A percentile compares a stretch with the other conserved stretches of the same genome.
These are phyloP conservation scores for Escallonia herrerae DNA, from an alignment of 129 eudicot species.

Conservation along the genomic window DNA sequence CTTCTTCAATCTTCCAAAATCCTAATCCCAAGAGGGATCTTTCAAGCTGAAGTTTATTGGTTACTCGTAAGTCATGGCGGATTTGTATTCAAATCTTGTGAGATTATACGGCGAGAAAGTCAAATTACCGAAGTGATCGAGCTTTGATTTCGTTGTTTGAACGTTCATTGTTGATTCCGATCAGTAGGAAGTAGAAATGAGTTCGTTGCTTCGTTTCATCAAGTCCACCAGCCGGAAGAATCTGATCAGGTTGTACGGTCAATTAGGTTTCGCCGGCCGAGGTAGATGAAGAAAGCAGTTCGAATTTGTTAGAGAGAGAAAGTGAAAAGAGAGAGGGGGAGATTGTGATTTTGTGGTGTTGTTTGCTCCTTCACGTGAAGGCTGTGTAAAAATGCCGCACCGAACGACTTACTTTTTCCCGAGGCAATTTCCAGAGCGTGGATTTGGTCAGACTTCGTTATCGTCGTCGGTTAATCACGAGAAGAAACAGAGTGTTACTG, in stretches of 20 bases:
- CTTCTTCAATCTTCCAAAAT: not conserved
- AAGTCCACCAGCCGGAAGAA: not conserved
- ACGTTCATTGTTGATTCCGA: not conserved
- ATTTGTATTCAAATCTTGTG: too few species aligned
- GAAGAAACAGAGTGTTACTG: slow-evolving; percentile 13
- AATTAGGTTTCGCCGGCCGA: not conserved
- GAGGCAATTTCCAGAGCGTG: slow-evolving; percentile 59
- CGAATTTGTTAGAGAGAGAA: slow-evolving; percentile 2
- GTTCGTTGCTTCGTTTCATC: not conserved
- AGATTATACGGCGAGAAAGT: too few species aligned
- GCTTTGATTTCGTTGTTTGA: not conserved
- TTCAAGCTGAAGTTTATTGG: too few species aligned
- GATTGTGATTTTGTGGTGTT: not conserved
- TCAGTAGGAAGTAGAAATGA: not conserved
- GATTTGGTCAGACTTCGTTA: slow-evolving; percentile 19
- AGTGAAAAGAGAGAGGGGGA: not conserved
- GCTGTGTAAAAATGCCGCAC: slow-evolving; percentile 59
- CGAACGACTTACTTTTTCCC: slow-evolving; percentile 82
- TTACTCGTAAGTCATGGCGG: too few species aligned
- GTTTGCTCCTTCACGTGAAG: slow-evolving; percentile 4
- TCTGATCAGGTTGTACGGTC: not conserved
- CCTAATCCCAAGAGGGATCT: too few species aligned
- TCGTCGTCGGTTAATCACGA: slow-evolving; percentile 30
- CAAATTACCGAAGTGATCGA: too few species aligned
- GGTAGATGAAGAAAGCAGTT: not conserved